Base-by-base conservation (phyloP, 2,329 filamentous ascomycete species). In the Penicillium sp. region DNA sequence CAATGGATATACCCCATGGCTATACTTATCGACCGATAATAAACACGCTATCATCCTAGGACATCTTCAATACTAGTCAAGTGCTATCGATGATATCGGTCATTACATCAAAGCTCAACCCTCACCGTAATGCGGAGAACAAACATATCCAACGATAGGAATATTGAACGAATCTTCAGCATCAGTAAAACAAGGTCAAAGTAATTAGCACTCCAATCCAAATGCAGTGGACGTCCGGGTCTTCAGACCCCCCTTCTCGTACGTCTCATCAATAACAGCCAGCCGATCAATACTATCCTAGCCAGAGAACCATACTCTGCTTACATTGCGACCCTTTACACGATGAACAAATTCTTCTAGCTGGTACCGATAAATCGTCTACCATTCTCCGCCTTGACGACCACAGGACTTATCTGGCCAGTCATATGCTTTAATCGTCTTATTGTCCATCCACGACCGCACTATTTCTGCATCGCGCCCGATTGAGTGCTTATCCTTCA, bases 291-390 rank as follows among this genome's bases (percentile, higher is more conserved):
- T 69, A 26, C 71, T 77, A 59, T 80, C 77, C 47, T 77, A 73
- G 3, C 60, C 61, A n/a, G 66, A 64, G 8, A 81, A 65, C 76
- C 78, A 80, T 2, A 69, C 58, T 0, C 68, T 70, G 3, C 70
- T 57, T 3, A 59, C 66, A 48, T 73, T 61, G 1, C 72, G 67
- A 0, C 74, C 75, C 47, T 71, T 72, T 33, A 81, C 61, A 40
- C 64, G 66, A 63, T 80, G 74, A 16, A 81, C 76, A 64, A 82
- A 82, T 59, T 75, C 69, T 62, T 81, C 75, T 24, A 82, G 68
- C 68, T 77, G 74, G 62, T 80, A 69, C 7, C 75, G 69, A 63
- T 78, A 80, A 5, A 73, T 73, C 14, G 68, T 64, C 78, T 77
- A 81, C 55, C 66, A 74, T 1, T 63, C 62, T 63, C 75, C 68